Evolutionary conservation across 176 grass and related monocot species (phyloP), one percentile per base, ranked within the genome.

Genomic region (Oryza coarctata): DNA sequence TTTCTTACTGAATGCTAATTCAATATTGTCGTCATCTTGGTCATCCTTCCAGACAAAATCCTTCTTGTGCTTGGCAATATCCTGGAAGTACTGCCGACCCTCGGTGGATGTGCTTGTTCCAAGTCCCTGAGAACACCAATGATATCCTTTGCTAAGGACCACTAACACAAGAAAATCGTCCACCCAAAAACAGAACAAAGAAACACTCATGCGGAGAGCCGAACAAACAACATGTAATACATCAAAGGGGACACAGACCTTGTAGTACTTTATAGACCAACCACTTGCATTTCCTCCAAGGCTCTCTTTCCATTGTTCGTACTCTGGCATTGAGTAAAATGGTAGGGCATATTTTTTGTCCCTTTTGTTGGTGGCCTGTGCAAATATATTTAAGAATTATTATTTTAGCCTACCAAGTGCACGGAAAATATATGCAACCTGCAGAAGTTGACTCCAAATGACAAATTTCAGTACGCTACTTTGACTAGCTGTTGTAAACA

Each of bases 1-100:
- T 83, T 94, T 98, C 84, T 94, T 98, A 82, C 95, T 98, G 45
- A 98, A 94, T 63, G 95, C 92, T 58, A 98, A 61, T 72, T 98
- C 95, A 14, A 98, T 98, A 33, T 87, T 74, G 9, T 86, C 69
- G 4, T 60, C 82, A 82, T 98, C 92, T 61, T 93, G n/a, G 1
- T 93, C 84, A 78, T 87, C 62, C 14, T 7, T 22, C 92, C 92
- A 98, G 25, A 86, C 1, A 83, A 98, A 98, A 65, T 93, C 95
- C 64, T 98, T 98, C 65, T 79, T 89, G 71, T 98, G 92, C 3
- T 77, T 58, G 9, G 0, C 6, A 18, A 94, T 87, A 0, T 76
- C n/a, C 61, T 65, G 6, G 39, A 98, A 94, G 79, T 94, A 98
- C 4, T 94, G 29, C 67, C 69, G 66, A 3, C 92, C 95, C 80